Evolutionary conservation across 2,329 filamentous ascomycete genomes (phyloP).

Genomic region (Diaporthe sp.): DNA sequence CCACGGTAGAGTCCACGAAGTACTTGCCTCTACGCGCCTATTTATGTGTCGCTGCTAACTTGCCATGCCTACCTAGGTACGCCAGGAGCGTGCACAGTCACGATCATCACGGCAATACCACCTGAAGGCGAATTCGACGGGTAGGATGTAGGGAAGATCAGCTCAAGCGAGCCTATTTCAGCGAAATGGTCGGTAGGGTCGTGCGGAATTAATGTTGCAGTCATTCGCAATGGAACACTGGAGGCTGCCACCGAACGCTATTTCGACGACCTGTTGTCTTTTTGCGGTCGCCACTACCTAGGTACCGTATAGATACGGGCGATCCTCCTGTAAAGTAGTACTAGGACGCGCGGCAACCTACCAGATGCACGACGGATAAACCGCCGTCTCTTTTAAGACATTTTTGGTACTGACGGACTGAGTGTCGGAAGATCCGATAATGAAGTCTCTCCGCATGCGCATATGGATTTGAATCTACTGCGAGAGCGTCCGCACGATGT

Average conservation of each 20-base stretch:
- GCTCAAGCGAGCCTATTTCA: neutral
- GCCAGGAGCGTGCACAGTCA: too few species aligned
- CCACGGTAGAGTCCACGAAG: neutral
- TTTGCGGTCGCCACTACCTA: too few species aligned
- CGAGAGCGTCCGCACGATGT: neutral
- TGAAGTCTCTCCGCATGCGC: too few species aligned
- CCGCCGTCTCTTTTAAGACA: neutral
- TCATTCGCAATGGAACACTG: neutral
- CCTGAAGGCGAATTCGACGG: neutral
- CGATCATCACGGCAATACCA: neutral
- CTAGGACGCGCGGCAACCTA: neutral
- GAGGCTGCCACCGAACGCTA: neutral
- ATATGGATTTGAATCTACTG: neutral
- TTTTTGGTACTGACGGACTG: neutral
- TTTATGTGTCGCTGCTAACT: neutral
- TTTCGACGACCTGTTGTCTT: too few species aligned
- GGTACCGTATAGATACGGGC: neutral
- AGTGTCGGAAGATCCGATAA: neutral
- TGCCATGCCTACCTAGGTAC: too few species aligned
- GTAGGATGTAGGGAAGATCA: accelerated
- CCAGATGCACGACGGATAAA: neutral
- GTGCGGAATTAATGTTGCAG: neutral
- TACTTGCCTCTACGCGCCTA: too few species aligned
- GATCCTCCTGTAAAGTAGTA: neutral
- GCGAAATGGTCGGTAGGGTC: neutral